Percentiles rank a stretch among this genome's conserved stretches.
Evolutionary conservation across 2,329 filamentous ascomycete species (phyloP).

Genomic region (Xylariaceae sp.): DNA sequence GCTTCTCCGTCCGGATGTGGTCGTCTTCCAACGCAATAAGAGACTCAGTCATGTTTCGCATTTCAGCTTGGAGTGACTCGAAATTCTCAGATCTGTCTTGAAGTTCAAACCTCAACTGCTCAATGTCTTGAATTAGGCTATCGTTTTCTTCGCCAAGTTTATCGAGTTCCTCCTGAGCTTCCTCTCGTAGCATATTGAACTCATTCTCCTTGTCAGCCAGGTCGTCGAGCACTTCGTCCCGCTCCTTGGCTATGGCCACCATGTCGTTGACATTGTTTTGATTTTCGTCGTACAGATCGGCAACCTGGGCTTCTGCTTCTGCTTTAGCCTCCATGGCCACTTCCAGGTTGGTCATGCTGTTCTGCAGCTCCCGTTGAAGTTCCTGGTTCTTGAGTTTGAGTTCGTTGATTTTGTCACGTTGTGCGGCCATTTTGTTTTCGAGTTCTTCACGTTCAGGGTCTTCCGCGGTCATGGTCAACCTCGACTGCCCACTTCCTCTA

Average conservation of each 20-base stretch:
- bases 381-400: slow-evolving; percentile 88
- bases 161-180: slow-evolving; percentile 64
- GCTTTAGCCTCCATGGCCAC: slow-evolving; percentile 61
- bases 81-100: slow-evolving; percentile 81
- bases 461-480: slow-evolving; percentile 56
- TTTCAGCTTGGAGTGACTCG: slow-evolving; percentile 85
- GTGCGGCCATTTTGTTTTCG: slow-evolving; percentile 76
- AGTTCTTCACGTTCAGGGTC: slow-evolving; percentile 82
- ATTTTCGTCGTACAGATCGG: slow-evolving; percentile 74
- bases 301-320: slow-evolving; percentile 53
- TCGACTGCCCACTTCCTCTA: slow-evolving; percentile 64
- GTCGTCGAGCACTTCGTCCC: slow-evolving; percentile 76
- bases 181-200: slow-evolving; percentile 57
- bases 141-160: slow-evolving; percentile 68
- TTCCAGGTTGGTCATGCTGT: slow-evolving; percentile 76
- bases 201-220: slow-evolving; percentile 56
- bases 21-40: slow-evolving; percentile 87
- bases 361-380: slow-evolving; percentile 76
- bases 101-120: slow-evolving; percentile 67
- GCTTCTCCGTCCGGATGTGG: slow-evolving; percentile 70
- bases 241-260: slow-evolving; percentile 72
- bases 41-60: slow-evolving; percentile 85
- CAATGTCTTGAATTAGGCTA: slow-evolving; percentile 65
- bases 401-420: slow-evolving; percentile 82
- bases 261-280: slow-evolving; percentile 77